Evolutionary conservation across 495 filamentous ascomycete genomes (phyloP), one percentile per base, ranked within the genome.

Genomic region (Lentithecium fluviatile): DNA sequence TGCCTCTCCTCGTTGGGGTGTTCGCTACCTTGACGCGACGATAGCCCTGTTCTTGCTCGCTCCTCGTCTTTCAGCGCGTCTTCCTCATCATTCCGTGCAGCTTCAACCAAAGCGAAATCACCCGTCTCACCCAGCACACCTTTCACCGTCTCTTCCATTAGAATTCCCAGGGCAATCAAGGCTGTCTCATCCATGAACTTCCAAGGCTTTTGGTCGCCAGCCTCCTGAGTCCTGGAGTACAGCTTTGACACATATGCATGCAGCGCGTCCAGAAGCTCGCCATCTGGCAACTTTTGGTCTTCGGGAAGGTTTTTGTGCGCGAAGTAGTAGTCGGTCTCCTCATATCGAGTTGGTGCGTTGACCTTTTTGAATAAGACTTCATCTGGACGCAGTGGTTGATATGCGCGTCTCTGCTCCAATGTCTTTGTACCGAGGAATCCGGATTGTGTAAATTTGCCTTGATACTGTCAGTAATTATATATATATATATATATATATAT

Each of bases 171-270:
- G 0, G 88, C 88, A 57, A 96, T 75, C 52, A 96, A 71, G 0
- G 90, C 90, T 8, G 88, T 93, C 73, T 91, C 91, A 68, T 96
- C 88, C 83, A 96, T 81, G 61, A 83, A 90, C 25, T 79, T 75
- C 70, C 84, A 83, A 53, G 85, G 80, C 42, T 79, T 50, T 10
- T 38, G 64, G 5, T 51, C 45, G n/a, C 24, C 45, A 6, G 36
- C 36, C 45, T 45, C 32, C 8, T 40, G 25, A 17, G 24, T 54
- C 20, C 37, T 57, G 2, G 36, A 77, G 75, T 93, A 95, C 71
- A 84, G 91, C 63, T 87, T 83, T 25, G 87, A 82, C 0, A 84
- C 74, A 70, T 95, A 95, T 20, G 77, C 73, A 71, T 95, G 91
- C 8, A 94, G 73, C 0, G 84, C 79, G 66, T 87, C 88, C n/a